These are phyloP conservation scores for Pseudomonodictys pantanalensis DNA, from an alignment of 495 filamentous ascomycete species.

Conservation along the genomic window DNA sequence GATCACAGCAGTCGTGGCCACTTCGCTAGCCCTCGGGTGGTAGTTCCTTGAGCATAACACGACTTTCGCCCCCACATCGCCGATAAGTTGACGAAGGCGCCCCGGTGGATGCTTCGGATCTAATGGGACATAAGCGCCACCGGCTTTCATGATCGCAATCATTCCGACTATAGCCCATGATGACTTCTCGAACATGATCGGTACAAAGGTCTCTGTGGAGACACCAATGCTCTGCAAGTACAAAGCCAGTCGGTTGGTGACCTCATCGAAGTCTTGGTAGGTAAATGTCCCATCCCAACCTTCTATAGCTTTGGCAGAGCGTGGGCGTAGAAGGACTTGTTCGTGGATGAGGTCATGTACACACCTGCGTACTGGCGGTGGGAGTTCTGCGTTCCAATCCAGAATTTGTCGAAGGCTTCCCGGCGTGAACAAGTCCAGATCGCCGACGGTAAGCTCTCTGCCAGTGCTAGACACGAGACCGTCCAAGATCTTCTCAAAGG, in stretches of 20 bases:
- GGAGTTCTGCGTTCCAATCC: slow-evolving; percentile 48
- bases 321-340: slow-evolving; percentile 41
- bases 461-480: slow-evolving; percentile 9
- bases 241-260: slow-evolving; percentile 47
- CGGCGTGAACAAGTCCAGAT: slow-evolving; percentile 44
- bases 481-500: slow-evolving; percentile 25
- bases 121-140: slow-evolving; percentile 47
- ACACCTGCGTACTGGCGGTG: slow-evolving; percentile 42
- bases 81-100: slow-evolving; percentile 25
- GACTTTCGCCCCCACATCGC: slow-evolving; percentile 44
- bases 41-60: slow-evolving; percentile 43
- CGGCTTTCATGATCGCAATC: slow-evolving; percentile 48
- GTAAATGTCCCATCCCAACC: slow-evolving; percentile 53
- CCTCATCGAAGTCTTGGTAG: slow-evolving; percentile 50
- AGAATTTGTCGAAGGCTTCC: slow-evolving; percentile 43
- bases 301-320: slow-evolving; percentile 44
- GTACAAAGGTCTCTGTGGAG: slow-evolving; percentile 36
- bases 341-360: slow-evolving; percentile 48
- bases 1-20: slow-evolving; percentile 6
- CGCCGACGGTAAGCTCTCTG: slow-evolving; percentile 29
- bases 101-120: slow-evolving; percentile 41
- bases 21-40: slow-evolving; percentile 9
- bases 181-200: slow-evolving; percentile 49
- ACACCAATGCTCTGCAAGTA: slow-evolving; percentile 30
- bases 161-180: slow-evolving; percentile 48